These are phyloP conservation scores for Moricandia moricandioides DNA, from an alignment of 345 rosid genomes.

Conservation along the genomic window DNA sequence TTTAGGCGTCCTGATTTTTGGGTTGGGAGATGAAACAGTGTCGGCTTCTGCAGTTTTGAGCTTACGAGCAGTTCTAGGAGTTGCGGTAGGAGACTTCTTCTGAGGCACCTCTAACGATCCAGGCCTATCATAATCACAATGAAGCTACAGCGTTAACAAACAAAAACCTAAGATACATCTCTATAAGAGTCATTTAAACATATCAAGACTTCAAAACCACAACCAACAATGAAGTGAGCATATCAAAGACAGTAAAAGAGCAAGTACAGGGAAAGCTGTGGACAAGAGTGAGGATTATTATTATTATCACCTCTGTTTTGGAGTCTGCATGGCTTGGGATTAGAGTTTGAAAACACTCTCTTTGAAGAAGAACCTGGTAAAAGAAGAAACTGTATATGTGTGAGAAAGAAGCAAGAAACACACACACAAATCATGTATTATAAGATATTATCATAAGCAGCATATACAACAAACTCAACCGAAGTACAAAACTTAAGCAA, in stretches of 20 bases:
- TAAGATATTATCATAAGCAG: conserved; percentile 34
- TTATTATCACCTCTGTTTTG: conserved; percentile 64
- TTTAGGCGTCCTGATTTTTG: conserved; percentile 56
- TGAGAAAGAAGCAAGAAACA: conserved; percentile 41
- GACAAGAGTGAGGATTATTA: conserved; percentile 2
- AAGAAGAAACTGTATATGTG: conserved; percentile 32
- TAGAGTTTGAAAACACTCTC: conserved; percentile 25
- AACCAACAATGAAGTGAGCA: conserved; percentile 8
- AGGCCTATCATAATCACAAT: conserved; percentile 41
- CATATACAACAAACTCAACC: conserved; percentile 36
- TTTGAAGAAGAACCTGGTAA: conserved; percentile 50
- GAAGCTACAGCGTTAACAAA: not conserved
- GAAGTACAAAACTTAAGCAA: conserved; percentile 45
- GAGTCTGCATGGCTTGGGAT: conserved; percentile 68
- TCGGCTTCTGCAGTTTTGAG: conserved; percentile 61
- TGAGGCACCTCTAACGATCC: conserved; percentile 61
- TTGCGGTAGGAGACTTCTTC: conserved; percentile 62
- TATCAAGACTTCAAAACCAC: not conserved
- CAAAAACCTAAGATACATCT: not conserved
- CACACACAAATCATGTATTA: conserved; percentile 19
- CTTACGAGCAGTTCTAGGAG: conserved; percentile 63
- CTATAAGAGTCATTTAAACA: not conserved
- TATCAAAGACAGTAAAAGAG: not conserved
- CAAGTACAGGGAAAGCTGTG: conserved; percentile 4
- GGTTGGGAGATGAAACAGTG: conserved; percentile 47